These are phyloP conservation scores for Nepenthes alata DNA, from an alignment of 179 eudicot genomes.

Conservation along the genomic window DNA sequence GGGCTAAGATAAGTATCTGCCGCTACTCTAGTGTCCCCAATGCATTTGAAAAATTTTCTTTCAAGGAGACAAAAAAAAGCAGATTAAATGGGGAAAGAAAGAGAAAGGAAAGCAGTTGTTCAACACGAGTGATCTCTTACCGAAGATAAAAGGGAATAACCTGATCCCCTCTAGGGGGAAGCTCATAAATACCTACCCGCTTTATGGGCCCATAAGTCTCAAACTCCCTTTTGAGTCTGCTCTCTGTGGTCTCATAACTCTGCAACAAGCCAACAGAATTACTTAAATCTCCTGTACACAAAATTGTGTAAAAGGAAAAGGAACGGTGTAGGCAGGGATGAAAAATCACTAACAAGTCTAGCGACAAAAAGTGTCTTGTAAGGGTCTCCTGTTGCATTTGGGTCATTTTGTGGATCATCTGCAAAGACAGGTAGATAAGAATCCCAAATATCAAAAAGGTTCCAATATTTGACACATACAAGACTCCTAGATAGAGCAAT, in stretches of 20 bases:
- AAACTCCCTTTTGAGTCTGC: slow-evolving; percentile 98
- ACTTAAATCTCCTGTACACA: background rate
- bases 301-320: background rate
- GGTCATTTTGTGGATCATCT: slow-evolving; percentile 91
- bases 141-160: slow-evolving; percentile 62
- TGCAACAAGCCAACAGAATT: slow-evolving; percentile 21
- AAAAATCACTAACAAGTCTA: slow-evolving; percentile 54
- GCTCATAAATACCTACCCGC: slow-evolving; percentile 83
- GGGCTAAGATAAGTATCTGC: no score
- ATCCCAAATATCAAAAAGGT: background rate
- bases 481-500: background rate
- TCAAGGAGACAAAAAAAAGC: background rate
- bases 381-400: slow-evolving; percentile 83
- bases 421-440: slow-evolving; percentile 11
- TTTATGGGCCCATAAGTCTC: slow-evolving; percentile 99
- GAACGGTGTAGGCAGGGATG: no score
- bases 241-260: slow-evolving; percentile 95
- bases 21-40: background rate
- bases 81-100: background rate
- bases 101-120: background rate
- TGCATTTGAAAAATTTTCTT: background rate
- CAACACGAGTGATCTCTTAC: slow-evolving; percentile 37
- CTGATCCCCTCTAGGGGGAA: slow-evolving; percentile 41
- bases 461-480: background rate
- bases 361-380: slow-evolving; percentile 95